A percentile compares a stretch with the other conserved stretches of the same genome.
These are phyloP conservation scores for Turnera subulata DNA, from an alignment of 345 rosid genomes.

Conservation along the genomic window DNA sequence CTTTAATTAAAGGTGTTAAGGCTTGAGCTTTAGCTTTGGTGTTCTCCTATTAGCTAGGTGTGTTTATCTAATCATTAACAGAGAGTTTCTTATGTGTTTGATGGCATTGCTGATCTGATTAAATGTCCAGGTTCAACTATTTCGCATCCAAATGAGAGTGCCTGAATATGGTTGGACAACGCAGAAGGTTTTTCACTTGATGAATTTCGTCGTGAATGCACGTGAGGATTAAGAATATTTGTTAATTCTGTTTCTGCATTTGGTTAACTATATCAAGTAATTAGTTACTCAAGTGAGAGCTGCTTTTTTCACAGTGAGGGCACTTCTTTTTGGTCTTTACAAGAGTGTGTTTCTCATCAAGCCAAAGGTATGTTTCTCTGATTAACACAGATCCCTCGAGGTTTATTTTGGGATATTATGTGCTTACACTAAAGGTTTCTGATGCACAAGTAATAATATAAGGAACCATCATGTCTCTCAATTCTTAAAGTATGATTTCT, in stretches of 20 bases:
- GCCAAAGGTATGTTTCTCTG: slow-evolving; percentile 40
- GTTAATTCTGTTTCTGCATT: not conserved
- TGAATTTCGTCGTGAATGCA: slow-evolving; percentile 27
- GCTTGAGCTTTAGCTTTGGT: too few species aligned
- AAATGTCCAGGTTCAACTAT: slow-evolving; percentile 19
- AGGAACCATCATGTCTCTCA: not conserved
- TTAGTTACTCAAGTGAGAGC: slow-evolving; percentile 6
- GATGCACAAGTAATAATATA: too few species aligned
- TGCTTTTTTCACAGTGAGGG: slow-evolving; percentile 40
- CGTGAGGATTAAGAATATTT: slow-evolving; percentile 16
- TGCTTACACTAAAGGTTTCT: too few species aligned
- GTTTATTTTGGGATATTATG: not conserved
- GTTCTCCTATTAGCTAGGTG: too few species aligned
- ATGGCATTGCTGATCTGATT: too few species aligned
- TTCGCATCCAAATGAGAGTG: slow-evolving; percentile 23
- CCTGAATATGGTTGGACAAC: slow-evolving; percentile 27
- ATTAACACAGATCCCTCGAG: not conserved
- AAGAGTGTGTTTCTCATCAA: slow-evolving; percentile 38
- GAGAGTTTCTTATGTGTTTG: too few species aligned
- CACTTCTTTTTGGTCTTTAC: slow-evolving; percentile 44
- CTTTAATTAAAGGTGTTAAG: too few species aligned
- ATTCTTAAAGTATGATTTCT: not conserved
- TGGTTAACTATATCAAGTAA: not conserved
- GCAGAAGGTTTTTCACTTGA: slow-evolving; percentile 26
- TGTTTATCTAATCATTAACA: too few species aligned